These are phyloP conservation scores for Hyaloperonospora brassicae DNA, from an alignment of 352 stramenopile genomes.

Conservation along the genomic window DNA sequence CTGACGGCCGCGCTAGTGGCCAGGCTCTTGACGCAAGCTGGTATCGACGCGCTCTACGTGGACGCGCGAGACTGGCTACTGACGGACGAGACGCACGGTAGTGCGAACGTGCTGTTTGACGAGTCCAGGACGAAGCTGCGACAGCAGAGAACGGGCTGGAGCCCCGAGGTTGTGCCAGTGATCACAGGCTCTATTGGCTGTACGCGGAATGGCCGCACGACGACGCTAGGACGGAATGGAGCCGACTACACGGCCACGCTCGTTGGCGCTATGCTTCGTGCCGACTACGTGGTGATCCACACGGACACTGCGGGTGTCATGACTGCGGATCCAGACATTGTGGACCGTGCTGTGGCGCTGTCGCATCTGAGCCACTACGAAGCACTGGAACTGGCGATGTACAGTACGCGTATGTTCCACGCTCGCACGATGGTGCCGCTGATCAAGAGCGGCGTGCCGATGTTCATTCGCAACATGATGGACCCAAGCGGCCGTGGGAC, in stretches of 20 bases:
- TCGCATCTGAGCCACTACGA: constrained; percentile 78
- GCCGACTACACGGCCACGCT: constrained; percentile 82
- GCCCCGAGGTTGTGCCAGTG: constrained; percentile 37
- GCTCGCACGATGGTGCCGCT: constrained; percentile 79
- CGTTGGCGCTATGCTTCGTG: constrained; percentile 53
- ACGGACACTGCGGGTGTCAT: constrained; percentile 81
- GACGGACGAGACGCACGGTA: constrained; percentile 61
- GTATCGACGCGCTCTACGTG: constrained; percentile 56
- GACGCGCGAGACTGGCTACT: constrained; percentile 68
- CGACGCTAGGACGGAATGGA: constrained; percentile 74
- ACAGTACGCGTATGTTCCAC: constrained; percentile 82
- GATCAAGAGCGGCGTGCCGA: constrained; percentile 70
- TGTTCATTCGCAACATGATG: constrained; percentile 84
- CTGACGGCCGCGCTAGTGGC: constrained; percentile 70
- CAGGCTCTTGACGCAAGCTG: constrained; percentile 45
- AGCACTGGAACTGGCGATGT: constrained; percentile 71
- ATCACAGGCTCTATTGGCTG: constrained; percentile 77
- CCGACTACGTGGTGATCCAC: constrained; percentile 82
- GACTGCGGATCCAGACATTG: constrained; percentile 70
- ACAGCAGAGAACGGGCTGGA: constrained; percentile 34
- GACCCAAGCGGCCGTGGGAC: constrained; percentile 69
- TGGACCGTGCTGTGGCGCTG: constrained; percentile 59
- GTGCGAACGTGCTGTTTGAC: constrained; percentile 73
- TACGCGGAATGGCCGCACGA: constrained; percentile 52
- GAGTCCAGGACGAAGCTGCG: constrained; percentile 66